phyloP scores from a whole-genome alignment of 2,329 filamentous ascomycete genomes.

The Rutstroemia sp. region DNA sequence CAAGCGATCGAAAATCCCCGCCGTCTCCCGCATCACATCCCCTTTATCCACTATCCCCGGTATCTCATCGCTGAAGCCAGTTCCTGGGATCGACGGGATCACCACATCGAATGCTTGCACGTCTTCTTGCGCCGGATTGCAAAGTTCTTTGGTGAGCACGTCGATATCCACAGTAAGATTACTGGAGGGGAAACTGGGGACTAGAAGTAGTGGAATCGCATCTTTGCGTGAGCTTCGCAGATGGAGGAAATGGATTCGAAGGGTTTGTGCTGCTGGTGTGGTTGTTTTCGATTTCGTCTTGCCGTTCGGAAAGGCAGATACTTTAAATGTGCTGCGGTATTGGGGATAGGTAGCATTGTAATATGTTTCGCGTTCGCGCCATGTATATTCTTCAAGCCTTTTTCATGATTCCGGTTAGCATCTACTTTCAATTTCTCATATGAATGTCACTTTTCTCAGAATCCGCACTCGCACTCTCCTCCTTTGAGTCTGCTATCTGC shows the following conservation, averaged over 20 bases:
- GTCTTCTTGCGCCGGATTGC: not conserved
- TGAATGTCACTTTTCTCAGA: not conserved
- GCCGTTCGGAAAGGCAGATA: slow-evolving; percentile 35
- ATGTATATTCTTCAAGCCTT: slow-evolving; percentile 61
- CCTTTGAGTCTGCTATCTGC: not conserved
- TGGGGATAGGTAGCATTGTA: slow-evolving; percentile 56
- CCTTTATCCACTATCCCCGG: slow-evolving; percentile 18
- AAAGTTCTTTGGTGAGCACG: not conserved
- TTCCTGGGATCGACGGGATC: slow-evolving; percentile 56
- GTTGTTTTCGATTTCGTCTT: slow-evolving; percentile 6
- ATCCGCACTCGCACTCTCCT: no score
- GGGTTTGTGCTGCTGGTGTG: slow-evolving; percentile 22
- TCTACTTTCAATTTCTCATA: not conserved
- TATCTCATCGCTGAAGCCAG: slow-evolving; percentile 60
- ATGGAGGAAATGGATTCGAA: slow-evolving; percentile 60
- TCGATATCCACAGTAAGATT: slow-evolving; percentile 44
- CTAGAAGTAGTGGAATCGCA: slow-evolving; percentile 55
- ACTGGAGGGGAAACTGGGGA: slow-evolving; percentile 59
- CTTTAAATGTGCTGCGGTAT: slow-evolving; percentile 43
- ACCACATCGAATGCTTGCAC: slow-evolving; percentile 57
- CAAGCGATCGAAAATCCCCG: slow-evolving; percentile 46
- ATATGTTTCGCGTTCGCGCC: slow-evolving; percentile 49
- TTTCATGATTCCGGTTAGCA: not conserved
- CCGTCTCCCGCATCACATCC: slow-evolving; percentile 42
- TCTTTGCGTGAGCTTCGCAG: slow-evolving; percentile 42